Base-by-base conservation (phyloP, 306 rosid species). In the Trifolium dubium region DNA sequence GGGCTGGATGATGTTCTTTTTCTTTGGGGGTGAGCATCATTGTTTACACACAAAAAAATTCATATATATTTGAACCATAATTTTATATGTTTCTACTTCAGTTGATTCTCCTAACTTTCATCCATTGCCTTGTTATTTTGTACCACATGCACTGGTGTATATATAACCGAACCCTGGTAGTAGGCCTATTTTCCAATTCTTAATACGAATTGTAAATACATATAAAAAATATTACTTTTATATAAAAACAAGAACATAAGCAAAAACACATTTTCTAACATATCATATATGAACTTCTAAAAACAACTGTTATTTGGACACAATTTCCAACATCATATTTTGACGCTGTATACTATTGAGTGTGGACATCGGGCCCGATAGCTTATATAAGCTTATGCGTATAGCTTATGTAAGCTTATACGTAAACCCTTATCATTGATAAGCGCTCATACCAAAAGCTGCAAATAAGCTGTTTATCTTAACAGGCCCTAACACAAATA, bases 11-110 rank as follows among this genome's bases (percentile, higher is more conserved):
- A 9, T 64, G 14, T 17, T 76, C 10, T 64, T 41, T 61, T 47
- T 9, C 50, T 23, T 68, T 46, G 12, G 23, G 50, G 67, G 1
- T 30, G 53, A 64, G 53, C 73, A 13, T 39, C 41, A 18, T 66
- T 59, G 39, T 70, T 71, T 50, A n/a, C 47, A 29, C 28, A 40
- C 19, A 32, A 43, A 5, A 4, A 44, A 13, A 9, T 34, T 46
- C 5, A 39, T 40, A 29, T 34, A 73, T 63, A 34, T 51, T 68
- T 55, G 44, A 58, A 28, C 69, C 60, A 30, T 82, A 29, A 17
- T 17, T 56, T 41, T 51, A 4, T 61, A 8, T 32, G 60, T 11
- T 46, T 74, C 68, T 47, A 62, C 44, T 18, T 18, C 58, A 58
- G 66, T 49, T 74, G 47, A 63, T 66, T 65, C 1, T 49, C 60